Evolutionary conservation across 176 grass and related monocot species (phyloP), one percentile per base, ranked within the genome.

Genomic region (Aegilops umbellulata): DNA sequence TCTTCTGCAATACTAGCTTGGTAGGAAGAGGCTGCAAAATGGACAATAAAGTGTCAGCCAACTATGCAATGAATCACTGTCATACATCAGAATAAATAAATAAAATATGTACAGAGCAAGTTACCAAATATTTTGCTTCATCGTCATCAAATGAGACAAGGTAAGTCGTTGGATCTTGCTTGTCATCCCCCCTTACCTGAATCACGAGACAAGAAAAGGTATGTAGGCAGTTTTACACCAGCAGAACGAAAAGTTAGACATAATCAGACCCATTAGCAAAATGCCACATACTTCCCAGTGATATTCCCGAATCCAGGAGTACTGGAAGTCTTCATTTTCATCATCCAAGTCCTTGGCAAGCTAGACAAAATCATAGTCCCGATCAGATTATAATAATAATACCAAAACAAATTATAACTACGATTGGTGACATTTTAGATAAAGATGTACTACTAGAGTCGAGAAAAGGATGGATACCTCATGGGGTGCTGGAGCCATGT

Each of bases 71-170:
- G 27, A 69, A 76, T 84, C 62, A 26, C 66, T 69, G 23, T 17
- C 65, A 25, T 23, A 81, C n/a, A 87, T 44, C 51, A 70, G 68
- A 66, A 79, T 31, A 32, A 62, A 79, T 31, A 32, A 62, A 34
- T 44, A 47, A 57, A 63, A 30, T 61, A 80, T 85, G 65, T 4
- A 78, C 36, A 85, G 23, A 69, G 38, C 8, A 88, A 78, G 35
- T 80, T 99, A 99, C 97, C 94, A 99, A 86, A 93, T 99, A 99
- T 94, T 53, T 94, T 67, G 97, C 94, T 80, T 87, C 89, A 72
- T 91, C 86, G 1, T 88, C 85, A 76, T 89, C 94, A 86, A 99
- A 99, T 35, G 92, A 88, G 79, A 99, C 93, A 26, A 99, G 90
- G 87, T 94, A 99, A 69, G 97, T 88, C 20, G 83, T 96, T 65